Evolutionary conservation across 164 flowering plant genomes (phyloP).

Genomic region (Macadamia tetraphylla): DNA sequence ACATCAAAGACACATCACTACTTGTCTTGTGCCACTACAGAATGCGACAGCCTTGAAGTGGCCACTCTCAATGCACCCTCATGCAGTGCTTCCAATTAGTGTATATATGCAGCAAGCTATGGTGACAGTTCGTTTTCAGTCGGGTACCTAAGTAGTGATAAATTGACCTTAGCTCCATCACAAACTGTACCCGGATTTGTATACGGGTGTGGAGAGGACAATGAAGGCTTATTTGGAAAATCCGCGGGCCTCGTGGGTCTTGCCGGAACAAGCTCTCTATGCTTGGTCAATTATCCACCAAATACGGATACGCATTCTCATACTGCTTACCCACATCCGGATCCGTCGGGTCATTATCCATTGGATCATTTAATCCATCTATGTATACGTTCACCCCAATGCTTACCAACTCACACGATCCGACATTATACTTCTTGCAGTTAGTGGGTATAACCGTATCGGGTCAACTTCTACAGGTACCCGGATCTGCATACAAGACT

Average conservation of each 20-base stretch:
- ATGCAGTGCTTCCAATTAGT: constrained; percentile 15
- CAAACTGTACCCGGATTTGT: constrained; percentile 19
- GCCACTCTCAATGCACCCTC: constrained; percentile 39
- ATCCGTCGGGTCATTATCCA: constrained; percentile 25
- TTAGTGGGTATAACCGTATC: constrained; percentile 26
- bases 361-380: constrained; percentile 22
- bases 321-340: constrained; percentile 45
- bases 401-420: constrained; percentile 20
- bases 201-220: constrained; percentile 51
- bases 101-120: constrained; percentile 37
- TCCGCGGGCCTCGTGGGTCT: constrained; percentile 48
- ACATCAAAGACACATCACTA: constrained; percentile 27
- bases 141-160: constrained; percentile 37
- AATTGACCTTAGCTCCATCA: constrained; percentile 20
- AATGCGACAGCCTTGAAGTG: constrained; percentile 24
- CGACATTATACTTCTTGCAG: constrained; percentile 32
- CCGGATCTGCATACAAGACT: constrained; percentile 10
- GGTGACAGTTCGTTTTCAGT: constrained; percentile 42
- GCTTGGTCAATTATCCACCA: constrained; percentile 26
- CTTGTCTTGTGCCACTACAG: constrained; percentile 22
- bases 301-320: constrained; percentile 36
- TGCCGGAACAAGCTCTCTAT: constrained; percentile 39
- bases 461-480: constrained; percentile 17
- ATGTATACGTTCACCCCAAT: constrained; percentile 37
- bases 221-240: constrained; percentile 41